phyloP scores from a whole-genome alignment of 192 early-diverging fungal species.

The Linnemannia zychae region DNA sequence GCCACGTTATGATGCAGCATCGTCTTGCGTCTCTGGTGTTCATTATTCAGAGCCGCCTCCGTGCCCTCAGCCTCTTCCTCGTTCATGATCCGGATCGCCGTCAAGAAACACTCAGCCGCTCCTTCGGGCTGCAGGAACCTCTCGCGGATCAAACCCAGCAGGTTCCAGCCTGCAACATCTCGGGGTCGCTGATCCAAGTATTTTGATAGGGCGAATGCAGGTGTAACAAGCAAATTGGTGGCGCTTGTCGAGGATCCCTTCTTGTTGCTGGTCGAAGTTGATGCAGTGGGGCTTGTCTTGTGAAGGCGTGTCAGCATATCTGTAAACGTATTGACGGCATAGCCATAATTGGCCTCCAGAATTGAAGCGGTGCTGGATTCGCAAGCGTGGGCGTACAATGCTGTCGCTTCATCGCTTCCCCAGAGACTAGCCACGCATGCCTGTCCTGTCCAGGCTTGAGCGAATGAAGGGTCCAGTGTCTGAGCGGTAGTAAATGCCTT shows the following conservation, averaged over 20 bases:
- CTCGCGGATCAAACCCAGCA: slow-evolving; percentile 85
- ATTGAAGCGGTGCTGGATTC: slow-evolving; percentile 72
- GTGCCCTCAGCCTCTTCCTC: slow-evolving; percentile 27
- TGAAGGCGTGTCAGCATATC: slow-evolving; percentile 37
- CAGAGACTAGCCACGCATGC: slow-evolving; percentile 78
- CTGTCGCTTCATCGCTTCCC: slow-evolving; percentile 67
- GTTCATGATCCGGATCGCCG: slow-evolving; percentile 22
- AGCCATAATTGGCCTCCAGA: slow-evolving; percentile 77
- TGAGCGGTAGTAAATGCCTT: slow-evolving; percentile 81
- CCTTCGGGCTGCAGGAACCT: slow-evolving; percentile 74
- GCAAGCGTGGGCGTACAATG: slow-evolving; percentile 85
- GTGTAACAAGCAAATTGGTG: slow-evolving; percentile 57
- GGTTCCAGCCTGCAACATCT: slow-evolving; percentile 72
- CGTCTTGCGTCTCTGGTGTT: slow-evolving; percentile 49
- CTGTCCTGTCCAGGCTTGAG: slow-evolving; percentile 88
- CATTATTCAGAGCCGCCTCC: neutral
- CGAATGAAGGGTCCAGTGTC: slow-evolving; percentile 83
- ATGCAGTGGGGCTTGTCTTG: slow-evolving; percentile 28
- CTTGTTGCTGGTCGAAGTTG: slow-evolving; percentile 19
- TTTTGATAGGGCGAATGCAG: slow-evolving; percentile 76
- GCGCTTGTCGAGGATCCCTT: slow-evolving; percentile 13
- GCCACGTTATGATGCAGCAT: slow-evolving; percentile 74
- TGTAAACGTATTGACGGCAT: slow-evolving; percentile 59
- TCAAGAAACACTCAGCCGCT: slow-evolving; percentile 76
- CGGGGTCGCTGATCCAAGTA: slow-evolving; percentile 68